Evolutionary conservation across 345 rosid species (phyloP), one percentile per base, ranked within the genome.

Genomic region (Ricinus communis): DNA sequence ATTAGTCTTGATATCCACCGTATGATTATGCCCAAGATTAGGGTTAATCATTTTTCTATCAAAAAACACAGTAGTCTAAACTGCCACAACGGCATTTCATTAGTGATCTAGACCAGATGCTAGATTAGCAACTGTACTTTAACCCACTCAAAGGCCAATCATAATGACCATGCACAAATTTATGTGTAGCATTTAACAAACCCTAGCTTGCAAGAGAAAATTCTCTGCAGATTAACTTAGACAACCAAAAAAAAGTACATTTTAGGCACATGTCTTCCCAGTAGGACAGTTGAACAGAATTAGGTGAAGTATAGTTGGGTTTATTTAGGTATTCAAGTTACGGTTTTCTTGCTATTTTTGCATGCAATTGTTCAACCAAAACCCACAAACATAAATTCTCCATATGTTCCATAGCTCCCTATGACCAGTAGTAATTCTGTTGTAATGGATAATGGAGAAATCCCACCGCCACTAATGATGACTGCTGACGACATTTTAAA

Each of bases 301-400:
- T 72, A 50, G 76, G 70, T 72, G 55, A 55, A 43, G 30, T 72
- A 53, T 63, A 71, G 76, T 53, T 72, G 70, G 62, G 55, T 64
- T 72, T 38, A 28, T 9, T 38, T 33, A 52, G 5, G 27, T 22
- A 3, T 50, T 69, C 36, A 43, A 22, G 47, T 10, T 3, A 45
- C 11, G 15, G 5, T 5, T 62, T 62, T 62, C 66, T 62, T 22
- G 27, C 25, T 30, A 31, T 30, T 22, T 41, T 22, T 40, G 22
- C 28, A 31, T 62, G 30, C 4, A 11, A 21, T 28, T 62, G 30
- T 62, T 40, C 50, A 10, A 62, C 30, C 19, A 64, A 64, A 56
- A 24, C 28, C 68, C 50, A 25, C 13, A 24, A 63, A 25, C 33
- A 43, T 43, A 15, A 63, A 45, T 63, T 45, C 30, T 30, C 24